Base-by-base conservation (phyloP, 345 rosid genomes). In the Arabis alpina region DNA sequence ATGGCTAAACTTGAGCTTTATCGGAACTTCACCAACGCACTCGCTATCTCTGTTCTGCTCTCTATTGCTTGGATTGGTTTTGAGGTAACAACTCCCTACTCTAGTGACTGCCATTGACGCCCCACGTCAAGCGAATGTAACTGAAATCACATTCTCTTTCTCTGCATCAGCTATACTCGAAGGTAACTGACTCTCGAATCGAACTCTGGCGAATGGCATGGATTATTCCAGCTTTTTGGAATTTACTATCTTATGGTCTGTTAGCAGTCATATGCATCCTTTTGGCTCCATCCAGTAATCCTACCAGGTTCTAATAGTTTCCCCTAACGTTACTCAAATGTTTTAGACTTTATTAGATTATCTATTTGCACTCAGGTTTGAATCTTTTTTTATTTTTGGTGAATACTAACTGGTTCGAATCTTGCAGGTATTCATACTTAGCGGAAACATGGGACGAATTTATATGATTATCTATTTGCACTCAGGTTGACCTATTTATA, bases 31-130 rank as follows among this genome's bases (percentile, higher is more conserved):
- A 91, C 98, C 52, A 93, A 93, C 69, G 73, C 88, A 8, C 98
- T 93, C n/a, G 96, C 96, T 15, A 85, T 84, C 6, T 85, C 93
- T 37, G 90, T 91, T 71, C 79, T 93, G 71, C 82, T 93, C 11
- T 93, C 95, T 58, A 91, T 93, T 75, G 94, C 97, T 55, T 93
- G 97, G 98, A 91, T 93, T 56, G 97, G 97, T 78, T 93, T 93
- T 80, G 96, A 93, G 98, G 98, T 93, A 19, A 19, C 23, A 81
- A 69, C 19, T 56, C 48, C 54, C 64, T 58, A 14, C 16, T 41
- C 23, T 44, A 36, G 11, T 52, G 28, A 19, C 39, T 3, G 43
- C 30, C 4, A 19, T 19, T 19, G 23, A 19, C 23, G 23, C 49
- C 62, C 32, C 39, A 19, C 54, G 47, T 54, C 16, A 61, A 19